These are phyloP conservation scores for Fusarium hostae DNA, from an alignment of 2,329 filamentous ascomycete species.

Conservation along the genomic window DNA sequence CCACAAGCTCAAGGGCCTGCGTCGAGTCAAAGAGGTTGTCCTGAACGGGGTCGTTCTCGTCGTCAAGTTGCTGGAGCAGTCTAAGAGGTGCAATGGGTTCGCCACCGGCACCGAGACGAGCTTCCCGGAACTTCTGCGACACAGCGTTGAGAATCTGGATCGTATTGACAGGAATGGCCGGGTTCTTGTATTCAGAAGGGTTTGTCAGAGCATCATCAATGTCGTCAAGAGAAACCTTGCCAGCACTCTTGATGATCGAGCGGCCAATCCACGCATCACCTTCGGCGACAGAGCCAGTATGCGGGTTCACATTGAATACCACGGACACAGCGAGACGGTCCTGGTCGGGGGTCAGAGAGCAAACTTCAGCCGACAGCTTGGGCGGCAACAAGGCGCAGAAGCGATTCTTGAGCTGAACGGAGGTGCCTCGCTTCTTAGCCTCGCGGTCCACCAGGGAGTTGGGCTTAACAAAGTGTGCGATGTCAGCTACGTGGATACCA, in stretches of 20 bases:
- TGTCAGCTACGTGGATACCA: slow-evolving; percentile 93
- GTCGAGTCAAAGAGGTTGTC: slow-evolving; percentile 96
- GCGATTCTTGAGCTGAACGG: slow-evolving; percentile 93
- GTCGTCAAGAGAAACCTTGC: slow-evolving; percentile 85
- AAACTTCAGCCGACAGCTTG: slow-evolving; percentile 86
- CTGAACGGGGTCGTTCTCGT: slow-evolving; percentile 97
- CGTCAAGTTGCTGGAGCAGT: slow-evolving; percentile 91
- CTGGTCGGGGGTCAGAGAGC: slow-evolving; percentile 86
- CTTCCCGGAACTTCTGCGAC: slow-evolving; percentile 89
- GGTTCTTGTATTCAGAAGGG: slow-evolving; percentile 69
- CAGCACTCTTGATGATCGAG: slow-evolving; percentile 89
- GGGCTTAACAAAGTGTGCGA: slow-evolving; percentile 95
- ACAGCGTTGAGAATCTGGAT: slow-evolving; percentile 84
- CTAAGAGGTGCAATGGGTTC: slow-evolving; percentile 86
- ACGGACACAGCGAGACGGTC: slow-evolving; percentile 93
- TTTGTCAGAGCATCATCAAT: slow-evolving; percentile 84
- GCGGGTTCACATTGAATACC: slow-evolving; percentile 88
- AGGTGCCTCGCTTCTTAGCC: slow-evolving; percentile 96
- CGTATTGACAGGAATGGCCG: slow-evolving; percentile 76
- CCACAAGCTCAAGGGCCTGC: slow-evolving; percentile 88
- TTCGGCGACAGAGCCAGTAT: slow-evolving; percentile 81
- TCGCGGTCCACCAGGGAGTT: slow-evolving; percentile 96
- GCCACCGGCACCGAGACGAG: slow-evolving; percentile 82
- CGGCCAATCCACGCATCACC: slow-evolving; percentile 95
- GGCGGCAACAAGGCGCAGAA: slow-evolving; percentile 88